Evolutionary conservation across 306 rosid genomes (phyloP).

Genomic region (Crataegus laevigata): DNA sequence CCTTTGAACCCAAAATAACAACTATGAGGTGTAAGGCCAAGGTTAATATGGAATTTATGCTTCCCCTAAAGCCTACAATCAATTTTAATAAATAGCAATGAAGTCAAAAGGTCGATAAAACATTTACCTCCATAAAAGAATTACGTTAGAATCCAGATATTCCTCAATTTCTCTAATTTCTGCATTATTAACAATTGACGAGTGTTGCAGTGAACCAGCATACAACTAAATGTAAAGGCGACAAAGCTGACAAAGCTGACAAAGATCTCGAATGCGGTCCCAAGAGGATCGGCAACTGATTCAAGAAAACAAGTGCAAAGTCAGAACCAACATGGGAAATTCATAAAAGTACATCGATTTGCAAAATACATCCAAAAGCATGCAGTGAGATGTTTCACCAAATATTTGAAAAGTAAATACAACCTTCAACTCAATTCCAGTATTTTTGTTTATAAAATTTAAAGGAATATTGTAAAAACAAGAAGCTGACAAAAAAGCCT

Average conservation of each 20-base stretch:
- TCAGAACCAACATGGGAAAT: constrained; percentile 18
- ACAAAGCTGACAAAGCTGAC: constrained; percentile 91
- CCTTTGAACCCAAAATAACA: neutral
- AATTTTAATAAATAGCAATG: neutral
- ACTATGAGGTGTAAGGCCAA: neutral
- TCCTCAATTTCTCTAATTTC: constrained; percentile 86
- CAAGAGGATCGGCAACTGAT: constrained; percentile 89
- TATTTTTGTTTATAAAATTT: neutral
- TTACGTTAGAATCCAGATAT: constrained; percentile 88
- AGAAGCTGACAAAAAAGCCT: neutral
- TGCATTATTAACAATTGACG: constrained; percentile 25
- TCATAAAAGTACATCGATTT: neutral
- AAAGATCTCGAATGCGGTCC: constrained; percentile 78
- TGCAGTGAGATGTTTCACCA: neutral
- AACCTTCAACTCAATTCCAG: neutral
- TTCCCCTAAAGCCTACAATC: neutral
- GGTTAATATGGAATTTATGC: neutral
- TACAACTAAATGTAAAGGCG: constrained; percentile 83
- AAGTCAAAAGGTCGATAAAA: neutral
- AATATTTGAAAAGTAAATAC: neutral
- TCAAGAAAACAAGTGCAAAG: constrained; percentile 20
- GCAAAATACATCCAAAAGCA: neutral
- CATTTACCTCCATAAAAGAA: constrained; percentile 90
- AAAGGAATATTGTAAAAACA: neutral
- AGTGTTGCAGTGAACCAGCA: constrained; percentile 60